phyloP scores from a whole-genome alignment of 106 monocot species.

The Dendrobium huoshanense region DNA sequence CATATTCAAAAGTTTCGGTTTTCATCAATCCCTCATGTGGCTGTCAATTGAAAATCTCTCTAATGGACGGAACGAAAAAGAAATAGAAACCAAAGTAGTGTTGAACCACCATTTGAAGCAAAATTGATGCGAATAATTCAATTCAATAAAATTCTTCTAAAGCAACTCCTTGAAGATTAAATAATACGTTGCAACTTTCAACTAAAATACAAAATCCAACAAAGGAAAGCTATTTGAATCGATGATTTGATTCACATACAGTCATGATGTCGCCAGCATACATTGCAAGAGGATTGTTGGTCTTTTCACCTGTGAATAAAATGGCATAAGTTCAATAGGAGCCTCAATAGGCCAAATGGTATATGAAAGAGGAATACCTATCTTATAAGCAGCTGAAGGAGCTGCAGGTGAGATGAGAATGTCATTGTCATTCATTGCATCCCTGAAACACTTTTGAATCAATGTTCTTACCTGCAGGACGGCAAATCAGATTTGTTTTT shows the following conservation, averaged over 20 bases:
- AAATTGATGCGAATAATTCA: neutral
- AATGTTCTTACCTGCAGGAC: slow-evolving; percentile 86
- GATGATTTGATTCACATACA: slow-evolving; percentile 28
- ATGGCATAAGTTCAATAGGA: slow-evolving; percentile 6
- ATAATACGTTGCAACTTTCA: neutral
- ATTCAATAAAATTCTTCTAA: neutral
- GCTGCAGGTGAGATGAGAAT: slow-evolving; percentile 96
- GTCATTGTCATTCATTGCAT: slow-evolving; percentile 65
- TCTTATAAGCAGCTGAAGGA: slow-evolving; percentile 88
- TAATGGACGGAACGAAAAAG: no score
- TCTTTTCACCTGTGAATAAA: slow-evolving; percentile 74
- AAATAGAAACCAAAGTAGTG: neutral
- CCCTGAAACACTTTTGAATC: slow-evolving; percentile 85
- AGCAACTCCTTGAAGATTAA: neutral
- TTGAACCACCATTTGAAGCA: neutral
- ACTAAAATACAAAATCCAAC: neutral
- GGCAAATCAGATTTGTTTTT: slow-evolving; percentile 8
- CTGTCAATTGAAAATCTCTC: no score
- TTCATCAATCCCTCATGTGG: no score
- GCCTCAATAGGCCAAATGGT: neutral
- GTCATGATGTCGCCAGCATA: slow-evolving; percentile 97
- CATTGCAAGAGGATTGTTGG: slow-evolving; percentile 89
- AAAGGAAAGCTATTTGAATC: slow-evolving; percentile 1
- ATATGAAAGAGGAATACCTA: slow-evolving; percentile 30
- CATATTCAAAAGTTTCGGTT: no score